Base-by-base conservation (phyloP, 768 basidiomycete genomes). In the Panaeolus papilionaceus region DNA sequence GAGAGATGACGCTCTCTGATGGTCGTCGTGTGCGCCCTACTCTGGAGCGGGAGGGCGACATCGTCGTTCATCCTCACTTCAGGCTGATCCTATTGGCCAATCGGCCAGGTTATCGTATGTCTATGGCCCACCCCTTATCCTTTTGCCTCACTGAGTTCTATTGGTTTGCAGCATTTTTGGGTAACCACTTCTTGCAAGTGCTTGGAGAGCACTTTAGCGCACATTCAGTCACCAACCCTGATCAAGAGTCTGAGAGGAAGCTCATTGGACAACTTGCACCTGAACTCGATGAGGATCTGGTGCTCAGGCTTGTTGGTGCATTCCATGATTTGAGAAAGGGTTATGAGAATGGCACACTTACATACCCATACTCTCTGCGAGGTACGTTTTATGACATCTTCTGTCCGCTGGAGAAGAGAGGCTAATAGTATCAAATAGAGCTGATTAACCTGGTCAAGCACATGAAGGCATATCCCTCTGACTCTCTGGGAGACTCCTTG, bases 151-250 rank as follows among this genome's bases (percentile, higher is more conserved):
- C n/a, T 11, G 4, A 45, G 9, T 28, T 7, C 58, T 61, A 51
- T 62, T 12, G 12, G 12, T n/a, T 28, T 61, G 14, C 44, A 91
- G 89, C 89, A 1, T 91, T 91, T 84, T 80, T 91, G 26, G 89
- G 89, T 1, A 91, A 91, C 68, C 89, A 91, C 73, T 91, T 91
- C 79, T 76, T 90, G 23, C 89, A 91, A 71, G 89, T 91, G 14
- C 81, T 90, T 2, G 89, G 89, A 2, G 89, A 91, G 75, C 88
- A 86, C 71, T 90, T 91, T 75, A 88, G 88, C 69, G 81, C 85
- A 28, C 89, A 90, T 75, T 84, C 89, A 1, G 85, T 91, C 28
- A 84, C 86, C 20, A 91, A 91, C 71, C 89, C 89, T 0, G 89
- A 91, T 71, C 83, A 86, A 74, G 82, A 82, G 18, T 90, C 89